Evolutionary conservation across 2,329 filamentous ascomycete species (phyloP).

Genomic region (Cordyceps fumosorosea): DNA sequence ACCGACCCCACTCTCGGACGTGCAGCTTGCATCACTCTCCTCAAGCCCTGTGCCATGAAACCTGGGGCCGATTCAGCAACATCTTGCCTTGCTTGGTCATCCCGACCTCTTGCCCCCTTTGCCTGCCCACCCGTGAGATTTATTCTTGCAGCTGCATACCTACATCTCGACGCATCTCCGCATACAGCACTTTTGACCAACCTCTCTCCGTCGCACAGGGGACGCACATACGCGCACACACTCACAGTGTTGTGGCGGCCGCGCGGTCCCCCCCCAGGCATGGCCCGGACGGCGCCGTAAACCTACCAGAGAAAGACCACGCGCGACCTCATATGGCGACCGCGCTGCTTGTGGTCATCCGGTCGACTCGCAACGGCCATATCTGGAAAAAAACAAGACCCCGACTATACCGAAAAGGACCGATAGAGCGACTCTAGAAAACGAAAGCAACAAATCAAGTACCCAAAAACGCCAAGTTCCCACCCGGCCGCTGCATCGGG

Average conservation of each 20-base stretch:
- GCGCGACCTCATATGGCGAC: constrained; percentile 7
- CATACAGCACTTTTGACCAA: background rate
- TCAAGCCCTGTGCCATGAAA: constrained; percentile 4
- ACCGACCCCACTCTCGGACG: constrained; percentile 3
- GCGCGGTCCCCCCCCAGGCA: background rate
- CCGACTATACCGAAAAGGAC: background rate
- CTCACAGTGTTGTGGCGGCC: constrained; percentile 7
- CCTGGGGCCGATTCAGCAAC: constrained; percentile 5
- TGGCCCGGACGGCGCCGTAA: constrained; percentile 10
- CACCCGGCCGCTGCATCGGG: constrained; percentile 9
- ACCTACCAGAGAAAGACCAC: background rate
- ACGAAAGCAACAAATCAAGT: background rate
- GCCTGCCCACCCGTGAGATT: background rate
- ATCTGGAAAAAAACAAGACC: constrained; percentile 1
- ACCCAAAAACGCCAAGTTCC: constrained; percentile 4
- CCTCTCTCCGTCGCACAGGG: background rate
- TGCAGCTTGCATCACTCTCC: constrained; percentile 11
- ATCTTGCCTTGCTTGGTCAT: constrained; percentile 1
- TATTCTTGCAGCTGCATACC: constrained; percentile 1
- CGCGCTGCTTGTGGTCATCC: background rate
- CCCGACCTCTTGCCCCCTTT: background rate
- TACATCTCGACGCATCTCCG: background rate
- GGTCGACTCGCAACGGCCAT: background rate
- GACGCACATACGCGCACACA: background rate
- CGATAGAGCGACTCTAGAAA: background rate